Evolutionary conservation across 2,329 filamentous ascomycete species (phyloP).

Genomic region (Ophiostoma ulmi): DNA sequence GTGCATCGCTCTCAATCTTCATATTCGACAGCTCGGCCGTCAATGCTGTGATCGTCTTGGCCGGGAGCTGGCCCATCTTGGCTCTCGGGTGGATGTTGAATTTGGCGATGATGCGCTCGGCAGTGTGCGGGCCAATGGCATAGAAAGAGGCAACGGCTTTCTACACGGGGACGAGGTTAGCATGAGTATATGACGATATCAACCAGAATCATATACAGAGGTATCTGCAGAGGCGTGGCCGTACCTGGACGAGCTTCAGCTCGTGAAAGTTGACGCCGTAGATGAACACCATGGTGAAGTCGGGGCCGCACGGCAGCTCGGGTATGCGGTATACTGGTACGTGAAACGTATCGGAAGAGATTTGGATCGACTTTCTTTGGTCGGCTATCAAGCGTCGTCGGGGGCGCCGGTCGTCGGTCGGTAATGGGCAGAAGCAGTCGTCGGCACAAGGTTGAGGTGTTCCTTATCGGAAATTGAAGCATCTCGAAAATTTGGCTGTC

Average conservation of each 20-base stretch:
- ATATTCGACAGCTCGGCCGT: constrained; percentile 82
- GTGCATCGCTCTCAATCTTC: constrained; percentile 88
- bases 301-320: not conserved
- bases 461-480: not conserved
- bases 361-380: not conserved
- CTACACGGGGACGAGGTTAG: constrained; percentile 35
- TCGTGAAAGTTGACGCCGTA: constrained; percentile 83
- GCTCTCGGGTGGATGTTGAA: constrained; percentile 81
- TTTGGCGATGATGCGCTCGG: constrained; percentile 75
- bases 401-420: not conserved
- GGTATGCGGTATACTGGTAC: not conserved
- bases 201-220: not conserved
- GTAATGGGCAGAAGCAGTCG: not conserved
- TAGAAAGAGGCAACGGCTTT: constrained; percentile 81
- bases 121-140: constrained; percentile 67
- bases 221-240: constrained; percentile 27
- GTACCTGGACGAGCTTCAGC: constrained; percentile 74
- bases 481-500: constrained; percentile 22
- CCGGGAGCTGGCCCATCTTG: constrained; percentile 67
- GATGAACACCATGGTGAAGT: constrained; percentile 64
- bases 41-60: constrained; percentile 73
- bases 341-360: not conserved
- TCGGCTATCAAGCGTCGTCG: not conserved
- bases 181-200: not conserved
- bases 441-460: not conserved